A percentile compares a stretch with the other conserved stretches of the same genome.
phyloP scores from a whole-genome alignment of 2,329 filamentous ascomycete species.

The Neopestalotiopsis sp. region DNA sequence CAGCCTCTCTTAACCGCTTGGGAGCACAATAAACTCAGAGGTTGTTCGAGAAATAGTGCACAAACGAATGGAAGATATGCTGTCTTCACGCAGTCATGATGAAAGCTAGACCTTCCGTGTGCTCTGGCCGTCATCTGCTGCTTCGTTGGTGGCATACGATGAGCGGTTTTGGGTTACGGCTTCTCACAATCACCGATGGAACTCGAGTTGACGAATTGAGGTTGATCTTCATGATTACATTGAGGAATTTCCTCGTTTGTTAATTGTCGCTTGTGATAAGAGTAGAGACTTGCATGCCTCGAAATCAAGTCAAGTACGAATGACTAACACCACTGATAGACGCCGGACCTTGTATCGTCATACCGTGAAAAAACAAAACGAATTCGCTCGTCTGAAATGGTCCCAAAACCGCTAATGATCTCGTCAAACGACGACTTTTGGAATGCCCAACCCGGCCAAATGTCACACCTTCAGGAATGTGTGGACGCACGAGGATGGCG shows the following conservation, averaged over 20 bases:
- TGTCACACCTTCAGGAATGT: background rate
- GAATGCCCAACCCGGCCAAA: background rate
- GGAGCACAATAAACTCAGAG: no score
- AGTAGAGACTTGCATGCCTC: constrained; percentile 2
- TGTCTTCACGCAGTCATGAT: no score
- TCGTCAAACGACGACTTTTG: background rate
- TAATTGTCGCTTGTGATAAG: background rate
- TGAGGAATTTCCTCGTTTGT: background rate
- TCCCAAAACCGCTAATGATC: background rate
- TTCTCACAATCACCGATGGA: no score
- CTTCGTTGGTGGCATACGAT: no score
- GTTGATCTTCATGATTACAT: background rate
- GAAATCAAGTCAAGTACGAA: background rate
- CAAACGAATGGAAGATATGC: no score
- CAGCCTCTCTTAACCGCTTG: no score
- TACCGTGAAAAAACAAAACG: background rate
- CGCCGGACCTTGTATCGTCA: background rate
- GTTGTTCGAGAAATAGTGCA: no score
- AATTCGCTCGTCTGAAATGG: background rate
- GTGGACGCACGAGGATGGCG: background rate
- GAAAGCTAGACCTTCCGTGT: no score
- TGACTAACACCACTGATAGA: background rate
- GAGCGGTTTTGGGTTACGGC: no score
- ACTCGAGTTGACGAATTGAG: background rate
- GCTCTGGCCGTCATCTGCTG: no score